Conservation (phyloP, 2,329 filamentous ascomycete genomes). For the Paracoccidioides lutzii region DNA sequence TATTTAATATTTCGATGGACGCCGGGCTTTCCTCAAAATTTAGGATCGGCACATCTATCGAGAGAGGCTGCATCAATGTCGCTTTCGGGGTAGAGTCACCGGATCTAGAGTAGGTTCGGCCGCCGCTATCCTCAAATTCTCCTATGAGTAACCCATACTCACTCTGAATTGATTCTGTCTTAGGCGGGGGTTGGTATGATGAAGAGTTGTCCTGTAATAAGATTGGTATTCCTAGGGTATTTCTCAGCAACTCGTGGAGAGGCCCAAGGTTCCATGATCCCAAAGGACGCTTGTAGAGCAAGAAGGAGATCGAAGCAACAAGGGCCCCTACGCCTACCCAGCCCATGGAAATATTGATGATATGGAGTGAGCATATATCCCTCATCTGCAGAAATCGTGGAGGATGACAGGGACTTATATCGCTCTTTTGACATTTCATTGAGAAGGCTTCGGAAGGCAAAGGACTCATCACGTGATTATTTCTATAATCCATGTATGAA, state of each 20-base stretch:
- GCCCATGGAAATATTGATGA: slow-evolving; percentile 23
- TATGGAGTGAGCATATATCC: not conserved
- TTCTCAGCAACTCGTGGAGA: not conserved
- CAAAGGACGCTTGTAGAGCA: slow-evolving; percentile 29
- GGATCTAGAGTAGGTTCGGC: not conserved
- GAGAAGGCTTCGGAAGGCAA: no score
- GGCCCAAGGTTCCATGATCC: slow-evolving; percentile 19
- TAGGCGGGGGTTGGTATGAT: not conserved
- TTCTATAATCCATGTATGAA: no score
- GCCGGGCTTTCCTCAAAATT: not conserved
- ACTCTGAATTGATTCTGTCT: not conserved
- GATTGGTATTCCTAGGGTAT: not conserved
- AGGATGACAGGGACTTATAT: no score
- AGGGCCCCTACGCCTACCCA: slow-evolving; percentile 29
- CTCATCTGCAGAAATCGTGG: not conserved
- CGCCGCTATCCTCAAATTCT: not conserved
- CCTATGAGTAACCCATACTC: not conserved
- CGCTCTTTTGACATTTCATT: no score
- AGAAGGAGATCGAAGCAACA: slow-evolving; percentile 26
- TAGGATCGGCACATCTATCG: not conserved
- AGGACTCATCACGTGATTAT: no score
- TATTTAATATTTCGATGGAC: not conserved
- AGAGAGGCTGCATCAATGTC: not conserved
- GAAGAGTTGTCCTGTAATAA: not conserved
- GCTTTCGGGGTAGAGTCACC: slow-evolving; percentile 8